phyloP scores from a whole-genome alignment of 2,329 filamentous ascomycete species.

The Sporothrix humicola region DNA sequence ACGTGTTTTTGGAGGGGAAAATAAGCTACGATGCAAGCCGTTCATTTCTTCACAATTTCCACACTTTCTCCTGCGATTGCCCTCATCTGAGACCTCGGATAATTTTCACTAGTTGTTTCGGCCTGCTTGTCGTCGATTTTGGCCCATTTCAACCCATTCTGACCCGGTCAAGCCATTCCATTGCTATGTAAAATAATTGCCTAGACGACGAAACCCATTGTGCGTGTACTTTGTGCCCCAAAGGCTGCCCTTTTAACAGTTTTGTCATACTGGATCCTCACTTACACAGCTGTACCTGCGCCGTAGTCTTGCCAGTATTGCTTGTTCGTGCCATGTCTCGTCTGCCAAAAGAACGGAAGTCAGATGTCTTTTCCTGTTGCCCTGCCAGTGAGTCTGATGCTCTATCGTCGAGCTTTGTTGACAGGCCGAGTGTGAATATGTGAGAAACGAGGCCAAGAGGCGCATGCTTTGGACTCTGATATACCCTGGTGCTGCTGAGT shows the following conservation, averaged over 20 bases:
- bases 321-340: slow-evolving; percentile 2
- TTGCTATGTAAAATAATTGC: slow-evolving; percentile 13
- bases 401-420: slow-evolving; percentile 15
- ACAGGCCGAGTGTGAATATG: neutral
- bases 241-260: neutral
- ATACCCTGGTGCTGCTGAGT: slow-evolving; percentile 12
- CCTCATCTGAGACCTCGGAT: neutral
- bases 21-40: too few species aligned
- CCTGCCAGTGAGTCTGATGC: slow-evolving; percentile 4
- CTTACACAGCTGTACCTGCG: neutral
- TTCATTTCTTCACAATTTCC: too few species aligned
- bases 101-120: slow-evolving; percentile 14
- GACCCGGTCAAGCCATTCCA: neutral
- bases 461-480: slow-evolving; percentile 13
- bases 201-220: neutral
- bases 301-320: neutral
- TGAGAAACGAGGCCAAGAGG: neutral
- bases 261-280: neutral
- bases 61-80: neutral
- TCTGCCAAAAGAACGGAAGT: neutral
- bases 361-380: slow-evolving; percentile 5
- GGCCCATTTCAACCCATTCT: neutral
- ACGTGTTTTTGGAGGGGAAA: too few species aligned
- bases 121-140: neutral
- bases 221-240: neutral